A percentile compares a stretch with the other conserved stretches of the same genome.
Evolutionary conservation across 352 stramenopile species (phyloP).

Genomic region (Pythium phragmiticola): DNA sequence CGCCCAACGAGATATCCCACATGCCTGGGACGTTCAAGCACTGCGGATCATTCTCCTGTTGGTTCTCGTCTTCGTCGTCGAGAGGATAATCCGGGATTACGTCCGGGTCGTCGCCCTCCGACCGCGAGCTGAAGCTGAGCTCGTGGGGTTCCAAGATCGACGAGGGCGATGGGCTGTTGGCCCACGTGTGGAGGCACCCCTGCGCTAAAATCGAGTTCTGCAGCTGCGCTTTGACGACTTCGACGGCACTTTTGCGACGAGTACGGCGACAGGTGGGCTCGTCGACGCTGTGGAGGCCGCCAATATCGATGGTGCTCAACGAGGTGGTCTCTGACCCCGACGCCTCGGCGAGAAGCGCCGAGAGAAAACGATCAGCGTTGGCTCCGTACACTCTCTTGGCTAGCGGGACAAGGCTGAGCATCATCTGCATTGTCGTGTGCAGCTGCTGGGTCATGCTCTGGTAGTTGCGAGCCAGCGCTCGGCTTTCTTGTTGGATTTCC

Average conservation of each 20-base stretch:
- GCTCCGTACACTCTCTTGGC: conserved; percentile 54
- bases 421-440: conserved; percentile 71
- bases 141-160: conserved; percentile 21
- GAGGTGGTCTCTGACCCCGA: conserved; percentile 27
- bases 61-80: conserved; percentile 2
- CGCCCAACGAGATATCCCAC: conserved; percentile 17
- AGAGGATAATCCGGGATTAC: not conserved
- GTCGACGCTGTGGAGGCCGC: not conserved
- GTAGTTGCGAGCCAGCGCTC: conserved; percentile 60
- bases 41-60: conserved; percentile 8
- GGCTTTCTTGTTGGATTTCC: conserved; percentile 55
- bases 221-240: conserved; percentile 49
- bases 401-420: conserved; percentile 67
- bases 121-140: conserved; percentile 15
- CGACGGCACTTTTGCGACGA: conserved; percentile 31
- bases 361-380: conserved; percentile 61
- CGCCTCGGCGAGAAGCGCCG: conserved; percentile 47
- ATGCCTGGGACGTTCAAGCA: conserved; percentile 10
- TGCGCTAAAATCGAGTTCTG: conserved; percentile 53
- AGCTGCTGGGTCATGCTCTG: conserved; percentile 71
- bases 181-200: conserved; percentile 60
- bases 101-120: conserved; percentile 12
- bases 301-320: conserved; percentile 23
- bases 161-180: conserved; percentile 24
- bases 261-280: not conserved